Percentiles rank a stretch among this genome's conserved stretches.
Evolutionary conservation across 495 filamentous ascomycete species (phyloP).

Genomic region (Aspergillus nanangensis): DNA sequence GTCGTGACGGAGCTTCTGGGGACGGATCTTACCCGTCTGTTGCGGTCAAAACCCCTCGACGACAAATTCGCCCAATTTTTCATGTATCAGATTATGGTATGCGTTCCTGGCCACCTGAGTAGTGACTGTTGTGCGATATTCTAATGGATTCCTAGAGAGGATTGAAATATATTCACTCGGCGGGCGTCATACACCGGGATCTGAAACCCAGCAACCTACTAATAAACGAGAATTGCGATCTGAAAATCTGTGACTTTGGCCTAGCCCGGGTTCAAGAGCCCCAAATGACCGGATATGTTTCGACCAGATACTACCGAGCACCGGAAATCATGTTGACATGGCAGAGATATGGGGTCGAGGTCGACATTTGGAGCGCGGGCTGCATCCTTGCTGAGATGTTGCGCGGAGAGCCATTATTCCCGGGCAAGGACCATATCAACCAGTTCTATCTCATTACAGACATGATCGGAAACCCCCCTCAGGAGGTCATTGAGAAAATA

Average conservation of each 20-base stretch:
- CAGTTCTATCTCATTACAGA: slow-evolving; percentile 99
- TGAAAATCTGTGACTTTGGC: slow-evolving; percentile 99
- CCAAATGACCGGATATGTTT: slow-evolving; percentile 99
- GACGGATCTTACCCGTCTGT: slow-evolving; percentile 89
- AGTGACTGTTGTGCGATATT: slow-evolving; percentile 1
- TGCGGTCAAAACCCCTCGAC: slow-evolving; percentile 91
- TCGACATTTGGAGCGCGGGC: slow-evolving; percentile 98
- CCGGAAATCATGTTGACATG: slow-evolving; percentile 99
- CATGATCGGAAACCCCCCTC: slow-evolving; percentile 87
- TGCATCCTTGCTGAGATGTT: slow-evolving; percentile 99
- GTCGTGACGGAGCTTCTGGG: slow-evolving; percentile 97
- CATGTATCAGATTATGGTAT: slow-evolving; percentile 93
- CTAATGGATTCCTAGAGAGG: slow-evolving; percentile 64
- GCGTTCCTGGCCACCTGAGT: not conserved
- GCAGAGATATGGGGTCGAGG: slow-evolving; percentile 99
- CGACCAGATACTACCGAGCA: slow-evolving; percentile 95
- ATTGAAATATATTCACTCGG: slow-evolving; percentile 98
- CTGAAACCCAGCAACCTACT: slow-evolving; percentile 97
- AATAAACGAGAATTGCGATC: slow-evolving; percentile 97
- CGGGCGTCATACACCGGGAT: slow-evolving; percentile 95
- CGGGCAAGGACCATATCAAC: slow-evolving; percentile 98
- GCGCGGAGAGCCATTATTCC: slow-evolving; percentile 95
- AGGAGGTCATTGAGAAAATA: slow-evolving; percentile 96
- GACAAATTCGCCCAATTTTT: slow-evolving; percentile 99
- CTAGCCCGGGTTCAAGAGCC: slow-evolving; percentile 95